Base-by-base conservation (phyloP, 805 yeast species). In the Wickerhamiella alocasiicola region DNA sequence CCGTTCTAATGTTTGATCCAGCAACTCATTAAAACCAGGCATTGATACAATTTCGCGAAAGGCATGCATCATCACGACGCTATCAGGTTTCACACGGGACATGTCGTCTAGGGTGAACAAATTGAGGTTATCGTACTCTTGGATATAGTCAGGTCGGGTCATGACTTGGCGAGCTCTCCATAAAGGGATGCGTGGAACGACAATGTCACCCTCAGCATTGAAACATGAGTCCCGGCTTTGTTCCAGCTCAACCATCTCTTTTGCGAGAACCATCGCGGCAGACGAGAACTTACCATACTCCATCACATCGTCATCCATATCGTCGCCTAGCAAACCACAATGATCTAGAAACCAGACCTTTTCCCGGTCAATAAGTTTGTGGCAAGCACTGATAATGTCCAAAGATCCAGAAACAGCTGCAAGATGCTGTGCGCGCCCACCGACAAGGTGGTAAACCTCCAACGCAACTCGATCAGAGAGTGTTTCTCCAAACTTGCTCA, bases 291-390 rank as follows among this genome's bases (percentile, higher is more conserved):
- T 81, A 4, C 93, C 93, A 46, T 71, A 67, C 46, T 79, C 87
- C 81, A 81, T 79, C 5, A 82, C 94, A 60, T 82, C 94, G 52
- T 82, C 94, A 53, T 82, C 94, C 94, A 82, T 81, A 15, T 67
- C 74, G 48, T 66, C 68, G 2, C 93, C 94, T 7, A 82, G 58
- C 11, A 82, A 61, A 0, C 84, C 91, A 58, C 93, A 81, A 51
- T 81, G 83, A 53, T 80, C 82, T 48, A 82, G 64, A 47, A 81
- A 78, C 94, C 94, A 82, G 0, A 85, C 80, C 54, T 79, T 80
- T 49, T 82, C 94, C 6, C 78, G 64, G 55, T 82, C 91, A 43
- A 82, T 80, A 25, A 82, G 65, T 44, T 66, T 68, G 50, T 80
- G 80, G 47, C 82, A 74, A 0, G 84, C 84, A 25, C 59, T 57